Conservation (phyloP, 169 alveolate species). For the Babesia ovata region DNA sequence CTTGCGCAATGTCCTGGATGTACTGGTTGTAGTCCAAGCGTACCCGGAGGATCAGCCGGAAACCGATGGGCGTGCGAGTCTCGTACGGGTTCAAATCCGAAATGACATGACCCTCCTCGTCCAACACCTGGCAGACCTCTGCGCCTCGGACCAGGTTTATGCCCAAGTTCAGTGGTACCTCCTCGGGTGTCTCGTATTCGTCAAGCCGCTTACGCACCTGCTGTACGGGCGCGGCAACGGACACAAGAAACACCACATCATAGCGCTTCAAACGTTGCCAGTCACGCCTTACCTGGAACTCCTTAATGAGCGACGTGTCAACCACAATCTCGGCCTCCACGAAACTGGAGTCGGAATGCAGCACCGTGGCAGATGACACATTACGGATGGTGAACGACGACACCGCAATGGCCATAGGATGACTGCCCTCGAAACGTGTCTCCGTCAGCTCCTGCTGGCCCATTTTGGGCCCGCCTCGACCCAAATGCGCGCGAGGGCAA, state of each 20-base stretch:
- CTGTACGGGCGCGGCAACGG: slow-evolving; percentile 44
- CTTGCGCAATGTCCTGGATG: slow-evolving; percentile 74
- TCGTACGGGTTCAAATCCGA: slow-evolving; percentile 70
- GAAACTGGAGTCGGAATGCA: slow-evolving; percentile 17
- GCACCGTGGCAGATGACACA: slow-evolving; percentile 21
- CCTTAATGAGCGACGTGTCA: slow-evolving; percentile 48
- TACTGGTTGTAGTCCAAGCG: slow-evolving; percentile 83
- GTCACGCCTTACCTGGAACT: slow-evolving; percentile 52
- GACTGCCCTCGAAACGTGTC: slow-evolving; percentile 39
- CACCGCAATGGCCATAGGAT: slow-evolving; percentile 33
- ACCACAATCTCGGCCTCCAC: slow-evolving; percentile 47
- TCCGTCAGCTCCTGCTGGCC: slow-evolving; percentile 21
- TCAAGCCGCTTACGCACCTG: slow-evolving; percentile 27
- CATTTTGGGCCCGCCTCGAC: background rate
- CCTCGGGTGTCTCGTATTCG: slow-evolving; percentile 50
- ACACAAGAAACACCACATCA: slow-evolving; percentile 54
- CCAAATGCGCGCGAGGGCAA: slow-evolving; percentile 61
- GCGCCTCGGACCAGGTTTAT: slow-evolving; percentile 63
- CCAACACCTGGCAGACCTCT: slow-evolving; percentile 58
- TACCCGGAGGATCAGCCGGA: slow-evolving; percentile 72
- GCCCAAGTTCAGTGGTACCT: slow-evolving; percentile 49
- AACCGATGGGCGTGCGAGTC: slow-evolving; percentile 70
- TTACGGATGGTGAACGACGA: slow-evolving; percentile 15
- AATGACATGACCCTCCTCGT: slow-evolving; percentile 70
- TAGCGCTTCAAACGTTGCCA: slow-evolving; percentile 59